Evolutionary conservation across 345 rosid species (phyloP).

Genomic region (Citrus reticulata): DNA sequence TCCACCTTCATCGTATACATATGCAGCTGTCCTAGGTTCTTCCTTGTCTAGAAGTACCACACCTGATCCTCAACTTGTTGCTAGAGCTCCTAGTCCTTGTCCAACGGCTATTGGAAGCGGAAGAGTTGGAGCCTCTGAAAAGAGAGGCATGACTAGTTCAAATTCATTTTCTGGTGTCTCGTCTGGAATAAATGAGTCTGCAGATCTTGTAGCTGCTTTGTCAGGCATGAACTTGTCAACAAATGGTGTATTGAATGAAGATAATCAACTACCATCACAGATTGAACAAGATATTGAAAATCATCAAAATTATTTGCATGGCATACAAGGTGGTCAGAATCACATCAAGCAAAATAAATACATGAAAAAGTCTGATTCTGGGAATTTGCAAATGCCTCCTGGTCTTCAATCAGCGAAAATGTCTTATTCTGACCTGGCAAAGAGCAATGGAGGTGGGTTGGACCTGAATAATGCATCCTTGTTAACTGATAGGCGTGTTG

Average conservation of each 20-base stretch:
- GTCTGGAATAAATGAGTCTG: slow-evolving; percentile 48
- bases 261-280: slow-evolving; percentile 29
- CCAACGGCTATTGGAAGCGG: slow-evolving; percentile 81
- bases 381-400: slow-evolving; percentile 31
- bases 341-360: slow-evolving; percentile 37
- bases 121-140: slow-evolving; percentile 51
- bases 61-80: slow-evolving; percentile 79
- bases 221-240: slow-evolving; percentile 64
- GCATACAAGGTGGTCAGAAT: slow-evolving; percentile 40
- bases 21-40: slow-evolving; percentile 79
- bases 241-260: slow-evolving; percentile 41
- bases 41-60: slow-evolving; percentile 81
- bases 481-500: slow-evolving; percentile 42
- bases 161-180: slow-evolving; percentile 54
- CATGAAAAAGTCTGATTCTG: slow-evolving; percentile 35
- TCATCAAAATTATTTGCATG: slow-evolving; percentile 51
- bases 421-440: slow-evolving; percentile 30
- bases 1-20: slow-evolving; percentile 52
- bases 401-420: slow-evolving; percentile 25
- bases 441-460: slow-evolving; percentile 33
- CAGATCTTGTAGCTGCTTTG: slow-evolving; percentile 58
- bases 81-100: slow-evolving; percentile 87
- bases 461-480: slow-evolving; percentile 35
- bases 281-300: slow-evolving; percentile 42
- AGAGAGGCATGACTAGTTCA: slow-evolving; percentile 46